Evolutionary conservation across 495 filamentous ascomycete species (phyloP).

Genomic region (Penicillium cinerascens): DNA sequence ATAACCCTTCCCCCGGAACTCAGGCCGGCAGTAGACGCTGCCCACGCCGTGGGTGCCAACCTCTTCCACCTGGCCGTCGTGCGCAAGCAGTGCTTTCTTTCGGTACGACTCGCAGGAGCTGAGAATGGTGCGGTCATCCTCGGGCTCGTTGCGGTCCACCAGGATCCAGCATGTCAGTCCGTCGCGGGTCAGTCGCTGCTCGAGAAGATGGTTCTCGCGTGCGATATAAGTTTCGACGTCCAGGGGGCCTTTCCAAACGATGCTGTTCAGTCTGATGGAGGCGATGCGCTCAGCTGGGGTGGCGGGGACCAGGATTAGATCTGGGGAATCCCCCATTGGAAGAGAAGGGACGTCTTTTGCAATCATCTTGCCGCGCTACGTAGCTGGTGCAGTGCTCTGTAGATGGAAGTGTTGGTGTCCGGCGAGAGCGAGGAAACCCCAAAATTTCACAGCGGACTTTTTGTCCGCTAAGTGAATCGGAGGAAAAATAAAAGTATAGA

Average conservation of each 20-base stretch:
- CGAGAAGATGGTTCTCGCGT: constrained; percentile 68
- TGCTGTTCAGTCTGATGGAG: constrained; percentile 65
- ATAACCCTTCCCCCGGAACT: constrained; percentile 73
- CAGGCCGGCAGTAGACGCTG: constrained; percentile 77
- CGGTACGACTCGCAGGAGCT: constrained; percentile 79
- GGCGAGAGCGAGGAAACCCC: background rate
- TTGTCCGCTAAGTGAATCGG: background rate
- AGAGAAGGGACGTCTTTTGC: constrained; percentile 37
- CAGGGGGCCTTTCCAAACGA: constrained; percentile 68
- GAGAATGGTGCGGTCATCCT: constrained; percentile 59
- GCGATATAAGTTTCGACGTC: constrained; percentile 65
- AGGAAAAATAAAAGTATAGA: background rate
- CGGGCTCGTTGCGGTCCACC: constrained; percentile 51
- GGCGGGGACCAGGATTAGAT: constrained; percentile 64
- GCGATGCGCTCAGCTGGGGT: constrained; percentile 60
- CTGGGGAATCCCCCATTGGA: constrained; percentile 56
- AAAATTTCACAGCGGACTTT: background rate
- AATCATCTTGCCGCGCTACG: constrained; percentile 25
- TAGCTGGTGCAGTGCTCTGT: background rate
- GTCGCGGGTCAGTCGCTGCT: constrained; percentile 63
- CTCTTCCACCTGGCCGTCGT: constrained; percentile 52
- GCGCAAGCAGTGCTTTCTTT: constrained; percentile 65
- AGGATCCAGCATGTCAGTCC: constrained; percentile 86
- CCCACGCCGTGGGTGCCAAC: constrained; percentile 75
- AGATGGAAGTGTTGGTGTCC: background rate